Conservation (phyloP, 1,284 basidiomycete species). For the Trichosporon asahii region DNA sequence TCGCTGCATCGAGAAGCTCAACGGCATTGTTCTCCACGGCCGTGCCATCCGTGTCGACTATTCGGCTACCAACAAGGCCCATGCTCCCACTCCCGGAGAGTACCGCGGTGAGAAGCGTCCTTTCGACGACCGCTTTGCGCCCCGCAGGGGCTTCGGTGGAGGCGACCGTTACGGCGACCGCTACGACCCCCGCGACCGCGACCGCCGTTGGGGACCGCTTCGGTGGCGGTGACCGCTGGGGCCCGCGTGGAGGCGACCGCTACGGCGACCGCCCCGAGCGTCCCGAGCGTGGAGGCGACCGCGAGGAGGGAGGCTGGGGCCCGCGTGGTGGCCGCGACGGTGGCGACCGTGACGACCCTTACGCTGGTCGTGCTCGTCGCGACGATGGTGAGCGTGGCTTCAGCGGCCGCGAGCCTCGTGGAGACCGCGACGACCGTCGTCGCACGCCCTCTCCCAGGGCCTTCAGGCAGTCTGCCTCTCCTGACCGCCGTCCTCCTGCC, state of each 20-base stretch:
- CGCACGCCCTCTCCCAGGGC: slow-evolving; percentile 27
- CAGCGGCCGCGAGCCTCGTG: not conserved
- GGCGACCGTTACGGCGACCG: slow-evolving; percentile 29
- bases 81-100: slow-evolving; percentile 93
- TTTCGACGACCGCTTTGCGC: slow-evolving; percentile 48
- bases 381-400: slow-evolving; percentile 28
- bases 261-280: slow-evolving; percentile 27
- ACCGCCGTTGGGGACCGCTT: slow-evolving; percentile 28
- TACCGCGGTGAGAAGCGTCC: slow-evolving; percentile 89
- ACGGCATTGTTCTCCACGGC: slow-evolving; percentile 90
- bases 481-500: slow-evolving; percentile 37
- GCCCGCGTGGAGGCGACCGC: slow-evolving; percentile 28
- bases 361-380: slow-evolving; percentile 36
- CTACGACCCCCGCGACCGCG: slow-evolving; percentile 19
- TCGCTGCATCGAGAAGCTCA: slow-evolving; percentile 82
- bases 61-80: slow-evolving; percentile 87
- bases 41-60: slow-evolving; percentile 95
- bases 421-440: slow-evolving; percentile 18
- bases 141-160: slow-evolving; percentile 49
- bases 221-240: slow-evolving; percentile 37
- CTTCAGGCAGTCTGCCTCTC: slow-evolving; percentile 34
- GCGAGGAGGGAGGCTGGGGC: slow-evolving; percentile 11
- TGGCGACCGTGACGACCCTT: slow-evolving; percentile 38
- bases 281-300: slow-evolving; percentile 20
- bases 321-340: slow-evolving; percentile 14